Percentiles rank a stretch among this genome's conserved stretches.
Conservation (phyloP, 2,329 filamentous ascomycete species). For the Fusarium torulosum region DNA sequence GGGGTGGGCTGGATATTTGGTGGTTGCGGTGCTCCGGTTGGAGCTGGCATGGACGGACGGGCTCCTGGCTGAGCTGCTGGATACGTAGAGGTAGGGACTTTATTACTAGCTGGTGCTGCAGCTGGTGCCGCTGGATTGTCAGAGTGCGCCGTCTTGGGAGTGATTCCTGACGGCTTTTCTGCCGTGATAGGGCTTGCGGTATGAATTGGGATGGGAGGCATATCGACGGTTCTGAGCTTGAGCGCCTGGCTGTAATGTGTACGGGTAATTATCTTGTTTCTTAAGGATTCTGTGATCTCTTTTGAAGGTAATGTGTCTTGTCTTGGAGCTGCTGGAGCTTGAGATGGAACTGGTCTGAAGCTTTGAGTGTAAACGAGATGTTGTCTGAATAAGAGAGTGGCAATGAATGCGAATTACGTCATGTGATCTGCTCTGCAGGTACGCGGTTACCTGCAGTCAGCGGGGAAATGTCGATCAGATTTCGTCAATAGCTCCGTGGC, state of each 20-base stretch:
- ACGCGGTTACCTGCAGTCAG: constrained; percentile 34
- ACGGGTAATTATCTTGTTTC: not conserved
- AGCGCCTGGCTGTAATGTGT: not conserved
- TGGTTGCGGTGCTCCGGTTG: constrained; percentile 56
- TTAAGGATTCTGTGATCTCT: not conserved
- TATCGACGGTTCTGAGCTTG: constrained; percentile 49
- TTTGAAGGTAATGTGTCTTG: not conserved
- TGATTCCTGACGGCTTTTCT: constrained; percentile 64
- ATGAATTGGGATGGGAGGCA: constrained; percentile 73
- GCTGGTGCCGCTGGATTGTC: constrained; percentile 35
- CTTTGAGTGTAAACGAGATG: constrained; percentile 19
- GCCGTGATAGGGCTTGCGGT: constrained; percentile 70
- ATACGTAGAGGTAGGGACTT: constrained; percentile 52
- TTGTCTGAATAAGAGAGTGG: constrained; percentile 35
- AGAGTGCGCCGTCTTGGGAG: constrained; percentile 59
- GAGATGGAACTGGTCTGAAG: not conserved
- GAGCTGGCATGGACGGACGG: constrained; percentile 56
- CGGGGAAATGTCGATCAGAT: constrained; percentile 44
- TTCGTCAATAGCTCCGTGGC: constrained; percentile 28
- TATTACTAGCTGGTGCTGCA: constrained; percentile 43
- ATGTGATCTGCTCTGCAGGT: constrained; percentile 38
- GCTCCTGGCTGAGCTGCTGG: constrained; percentile 45
- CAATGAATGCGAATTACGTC: constrained; percentile 38
- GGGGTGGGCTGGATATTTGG: constrained; percentile 59
- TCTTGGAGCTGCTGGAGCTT: not conserved